phyloP scores from a whole-genome alignment of 768 basidiomycete genomes.

The Mycena haematopus region DNA sequence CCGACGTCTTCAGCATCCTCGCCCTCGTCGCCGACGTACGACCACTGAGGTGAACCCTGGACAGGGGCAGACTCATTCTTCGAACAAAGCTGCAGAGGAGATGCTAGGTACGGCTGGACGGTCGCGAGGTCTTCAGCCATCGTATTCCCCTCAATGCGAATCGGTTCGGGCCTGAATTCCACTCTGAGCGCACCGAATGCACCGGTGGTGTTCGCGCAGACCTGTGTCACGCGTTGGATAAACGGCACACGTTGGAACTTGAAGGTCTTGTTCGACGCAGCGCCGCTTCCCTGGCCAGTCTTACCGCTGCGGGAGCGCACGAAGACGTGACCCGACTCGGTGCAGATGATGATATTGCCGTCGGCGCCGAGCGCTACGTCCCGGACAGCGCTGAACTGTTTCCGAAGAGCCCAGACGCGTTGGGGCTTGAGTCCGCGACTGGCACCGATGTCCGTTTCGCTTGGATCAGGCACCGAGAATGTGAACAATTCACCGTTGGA shows the following conservation, averaged over 20 bases:
- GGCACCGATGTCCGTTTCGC: slow-evolving; percentile 41
- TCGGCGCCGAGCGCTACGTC: slow-evolving; percentile 91
- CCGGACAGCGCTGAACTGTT: slow-evolving; percentile 85
- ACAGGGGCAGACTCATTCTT: slow-evolving; percentile 10
- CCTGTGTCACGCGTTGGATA: slow-evolving; percentile 84
- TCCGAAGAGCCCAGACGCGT: slow-evolving; percentile 88
- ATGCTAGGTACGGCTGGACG: slow-evolving; percentile 64
- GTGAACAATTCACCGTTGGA: slow-evolving; percentile 92
- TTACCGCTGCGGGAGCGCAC: slow-evolving; percentile 69
- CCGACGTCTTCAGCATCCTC: slow-evolving; percentile 45
- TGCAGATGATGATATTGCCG: slow-evolving; percentile 90
- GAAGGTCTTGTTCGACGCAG: slow-evolving; percentile 52
- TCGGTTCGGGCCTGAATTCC: slow-evolving; percentile 66
- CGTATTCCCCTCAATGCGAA: slow-evolving; percentile 59
- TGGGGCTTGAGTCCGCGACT: slow-evolving; percentile 71
- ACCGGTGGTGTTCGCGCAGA: slow-evolving; percentile 86
- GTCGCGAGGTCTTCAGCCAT: slow-evolving; percentile 70
- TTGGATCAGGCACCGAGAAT: slow-evolving; percentile 56
- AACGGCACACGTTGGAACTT: slow-evolving; percentile 84
- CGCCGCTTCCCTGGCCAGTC: slow-evolving; percentile 31
- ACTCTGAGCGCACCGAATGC: slow-evolving; percentile 86
- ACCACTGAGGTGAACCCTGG: slow-evolving; percentile 12
- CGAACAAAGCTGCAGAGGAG: slow-evolving; percentile 33
- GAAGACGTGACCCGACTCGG: slow-evolving; percentile 93
- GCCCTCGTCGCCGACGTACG: slow-evolving; percentile 33